A percentile compares a stretch with the other conserved stretches of the same genome.
Conservation (phyloP, 2,329 filamentous ascomycete species). For the Penicillium sp. region DNA sequence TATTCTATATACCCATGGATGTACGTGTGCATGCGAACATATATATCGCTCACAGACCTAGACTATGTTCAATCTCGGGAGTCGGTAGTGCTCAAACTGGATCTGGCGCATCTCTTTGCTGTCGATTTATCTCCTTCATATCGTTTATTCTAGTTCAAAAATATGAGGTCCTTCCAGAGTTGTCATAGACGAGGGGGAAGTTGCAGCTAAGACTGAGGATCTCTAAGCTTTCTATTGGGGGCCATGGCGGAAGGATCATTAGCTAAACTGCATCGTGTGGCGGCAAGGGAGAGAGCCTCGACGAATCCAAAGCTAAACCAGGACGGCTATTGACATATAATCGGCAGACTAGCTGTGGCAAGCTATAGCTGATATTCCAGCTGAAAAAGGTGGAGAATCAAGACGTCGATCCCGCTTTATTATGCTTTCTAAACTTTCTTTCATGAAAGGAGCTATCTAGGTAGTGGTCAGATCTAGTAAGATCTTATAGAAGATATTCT, state of each 20-base stretch:
- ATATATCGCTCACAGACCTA: no score
- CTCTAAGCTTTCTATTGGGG: background rate
- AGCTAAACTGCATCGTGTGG: background rate
- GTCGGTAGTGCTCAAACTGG: slow-evolving; percentile 24
- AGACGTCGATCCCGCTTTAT: slow-evolving; percentile 7
- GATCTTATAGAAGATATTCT: background rate
- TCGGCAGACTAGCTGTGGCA: background rate
- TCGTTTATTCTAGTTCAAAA: slow-evolving; percentile 68
- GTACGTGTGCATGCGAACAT: background rate
- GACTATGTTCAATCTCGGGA: background rate
- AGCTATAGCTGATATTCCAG: background rate
- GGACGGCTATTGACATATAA: background rate
- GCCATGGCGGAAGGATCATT: background rate
- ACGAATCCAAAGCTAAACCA: background rate
- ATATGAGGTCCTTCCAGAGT: no score
- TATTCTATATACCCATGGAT: background rate
- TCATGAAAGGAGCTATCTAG: background rate
- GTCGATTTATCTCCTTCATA: slow-evolving; percentile 68
- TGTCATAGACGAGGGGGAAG: background rate
- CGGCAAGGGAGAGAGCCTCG: background rate
- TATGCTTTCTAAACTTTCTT: background rate
- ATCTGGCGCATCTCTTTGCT: slow-evolving; percentile 33
- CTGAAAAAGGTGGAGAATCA: background rate
- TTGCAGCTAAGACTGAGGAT: slow-evolving; percentile 70
- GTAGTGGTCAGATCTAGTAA: background rate